Evolutionary conservation across 106 monocot species (phyloP), one percentile per base, ranked within the genome.

Genomic region (Hemerocallis citrina): DNA sequence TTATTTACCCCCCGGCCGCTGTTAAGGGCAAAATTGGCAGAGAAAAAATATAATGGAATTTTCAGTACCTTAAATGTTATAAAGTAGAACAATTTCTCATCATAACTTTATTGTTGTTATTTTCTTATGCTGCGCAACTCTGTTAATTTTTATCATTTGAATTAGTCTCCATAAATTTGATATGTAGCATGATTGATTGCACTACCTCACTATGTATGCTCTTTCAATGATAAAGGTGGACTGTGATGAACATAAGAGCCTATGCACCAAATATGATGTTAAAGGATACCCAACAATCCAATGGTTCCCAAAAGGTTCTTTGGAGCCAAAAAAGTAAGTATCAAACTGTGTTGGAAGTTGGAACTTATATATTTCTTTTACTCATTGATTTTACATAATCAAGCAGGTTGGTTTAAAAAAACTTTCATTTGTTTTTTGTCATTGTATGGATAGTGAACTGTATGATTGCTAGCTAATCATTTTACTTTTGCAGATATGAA

Each of bases 291-390:
- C 98, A 58, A 99, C 98, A 62, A 75, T 99, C 55, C 92, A 99
- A 35, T 99, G 98, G 98, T 99, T 99, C 66, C 85, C 98, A 15
- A 92, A 92, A 82, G 98, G 92, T 12, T 99, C 98, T 14, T 75
- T 92, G 78, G 98, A 99, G 45, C 82, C 98, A 8, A 88, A 92
- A 80, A 92, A 78, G 98, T 99, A 34, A 82, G 87, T 36, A 7
- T 22, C 3, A 46, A n/a, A 10, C 15, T 11, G 24, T 11, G 32
- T n/a, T n/a, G n/a, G n/a, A n/a, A n/a, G n/a, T n/a, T 16, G 54
- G 20, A 70, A 44, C 42, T 8, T 33, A 27, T 49, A 39, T 49
- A n/a, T 32, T 60, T 38, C 25, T 27, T 22, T 27, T 61, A 25
- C 16, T 16, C 0, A 15, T 45, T 15, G 23, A 4, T 34, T 35